These are phyloP conservation scores for Tricholoma bakamatsutake DNA, from an alignment of 768 basidiomycete genomes.

Conservation along the genomic window DNA sequence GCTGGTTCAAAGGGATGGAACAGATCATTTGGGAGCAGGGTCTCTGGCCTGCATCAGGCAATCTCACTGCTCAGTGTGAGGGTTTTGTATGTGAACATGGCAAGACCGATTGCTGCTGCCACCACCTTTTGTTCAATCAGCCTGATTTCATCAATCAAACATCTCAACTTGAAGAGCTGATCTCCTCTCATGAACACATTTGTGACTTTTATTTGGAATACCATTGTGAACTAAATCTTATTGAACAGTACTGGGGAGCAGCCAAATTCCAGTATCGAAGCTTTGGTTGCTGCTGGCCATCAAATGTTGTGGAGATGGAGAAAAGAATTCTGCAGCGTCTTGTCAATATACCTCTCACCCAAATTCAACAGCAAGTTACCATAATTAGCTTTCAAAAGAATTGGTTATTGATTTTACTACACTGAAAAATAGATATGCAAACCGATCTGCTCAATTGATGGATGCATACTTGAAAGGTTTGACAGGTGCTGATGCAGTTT, in stretches of 20 bases:
- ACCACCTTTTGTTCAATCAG: conserved; percentile 2
- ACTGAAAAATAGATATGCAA: neutral
- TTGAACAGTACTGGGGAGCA: too few species aligned
- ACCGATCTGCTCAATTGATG: neutral
- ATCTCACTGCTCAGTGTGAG: conserved; percentile 3
- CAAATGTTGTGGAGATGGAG: conserved; percentile 22
- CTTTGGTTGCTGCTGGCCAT: conserved; percentile 8
- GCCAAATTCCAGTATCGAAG: too few species aligned
- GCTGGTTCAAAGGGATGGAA: conserved; percentile 34
- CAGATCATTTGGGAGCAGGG: conserved; percentile 16
- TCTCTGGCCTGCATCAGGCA: conserved; percentile 11
- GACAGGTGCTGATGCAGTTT: too few species aligned
- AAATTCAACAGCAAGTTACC: conserved; percentile 8
- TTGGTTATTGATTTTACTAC: too few species aligned
- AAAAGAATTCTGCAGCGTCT: conserved; percentile 21
- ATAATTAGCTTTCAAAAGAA: too few species aligned
- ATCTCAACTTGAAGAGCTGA: conserved; percentile 16
- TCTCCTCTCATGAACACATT: conserved; percentile 17
- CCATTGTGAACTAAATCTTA: too few species aligned
- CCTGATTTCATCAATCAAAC: too few species aligned
- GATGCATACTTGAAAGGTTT: neutral
- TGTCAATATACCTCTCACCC: conserved; percentile 18
- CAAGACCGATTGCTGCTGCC: conserved; percentile 14
- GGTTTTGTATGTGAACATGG: conserved; percentile 15
- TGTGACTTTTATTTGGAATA: too few species aligned